Conservation (phyloP, 495 filamentous ascomycete species). For the Oleoguttula mirabilis region DNA sequence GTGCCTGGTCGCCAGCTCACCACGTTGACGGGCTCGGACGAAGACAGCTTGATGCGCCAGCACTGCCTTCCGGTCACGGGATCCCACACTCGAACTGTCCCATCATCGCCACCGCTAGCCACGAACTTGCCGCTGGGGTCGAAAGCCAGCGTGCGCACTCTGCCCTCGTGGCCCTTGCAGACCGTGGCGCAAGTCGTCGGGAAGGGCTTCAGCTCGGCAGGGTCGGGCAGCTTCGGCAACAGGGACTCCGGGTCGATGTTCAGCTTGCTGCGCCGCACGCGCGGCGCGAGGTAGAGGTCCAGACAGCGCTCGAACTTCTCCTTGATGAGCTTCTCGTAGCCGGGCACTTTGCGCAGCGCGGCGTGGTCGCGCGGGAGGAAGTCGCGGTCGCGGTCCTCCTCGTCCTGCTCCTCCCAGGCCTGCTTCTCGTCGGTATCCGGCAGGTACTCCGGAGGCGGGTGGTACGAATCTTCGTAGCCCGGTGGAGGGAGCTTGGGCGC, state of each 20-base stretch:
- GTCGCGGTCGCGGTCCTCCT: constrained; percentile 81
- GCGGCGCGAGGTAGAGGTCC: constrained; percentile 87
- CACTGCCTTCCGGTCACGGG: constrained; percentile 74
- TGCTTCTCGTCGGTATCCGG: constrained; percentile 74
- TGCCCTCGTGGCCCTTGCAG: constrained; percentile 77
- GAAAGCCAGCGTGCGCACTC: constrained; percentile 69
- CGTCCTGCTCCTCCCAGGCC: constrained; percentile 77
- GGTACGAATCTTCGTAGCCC: constrained; percentile 88
- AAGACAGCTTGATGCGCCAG: constrained; percentile 68
- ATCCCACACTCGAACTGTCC: constrained; percentile 85
- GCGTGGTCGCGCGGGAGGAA: constrained; percentile 72
- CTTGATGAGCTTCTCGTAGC: constrained; percentile 81
- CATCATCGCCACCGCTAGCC: constrained; percentile 90
- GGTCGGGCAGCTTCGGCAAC: constrained; percentile 87
- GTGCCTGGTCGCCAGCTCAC: constrained; percentile 77
- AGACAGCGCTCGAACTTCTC: constrained; percentile 92
- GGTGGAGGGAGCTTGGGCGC: constrained; percentile 90
- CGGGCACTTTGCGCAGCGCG: constrained; percentile 80
- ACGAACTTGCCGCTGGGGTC: constrained; percentile 67
- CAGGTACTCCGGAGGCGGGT: constrained; percentile 90
- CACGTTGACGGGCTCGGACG: constrained; percentile 70
- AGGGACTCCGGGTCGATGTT: constrained; percentile 93
- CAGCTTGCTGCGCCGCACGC: constrained; percentile 81
- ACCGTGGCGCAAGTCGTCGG: constrained; percentile 75
- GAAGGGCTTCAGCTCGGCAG: constrained; percentile 86